phyloP scores from a whole-genome alignment of 176 grass and related monocot genomes.

The Oryza glumipatula region DNA sequence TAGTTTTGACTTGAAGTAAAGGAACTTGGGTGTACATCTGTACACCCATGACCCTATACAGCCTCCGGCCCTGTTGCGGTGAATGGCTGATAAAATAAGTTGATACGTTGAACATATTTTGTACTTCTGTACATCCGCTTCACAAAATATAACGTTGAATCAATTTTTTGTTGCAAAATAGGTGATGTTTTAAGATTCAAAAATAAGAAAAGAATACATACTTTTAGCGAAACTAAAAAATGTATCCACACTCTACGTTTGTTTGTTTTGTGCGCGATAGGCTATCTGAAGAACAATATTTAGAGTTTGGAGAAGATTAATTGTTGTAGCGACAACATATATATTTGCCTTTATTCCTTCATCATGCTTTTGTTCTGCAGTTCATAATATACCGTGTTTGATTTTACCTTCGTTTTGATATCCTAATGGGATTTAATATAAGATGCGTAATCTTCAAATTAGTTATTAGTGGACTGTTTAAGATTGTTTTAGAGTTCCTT shows the following conservation, averaged over 20 bases:
- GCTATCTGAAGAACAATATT: not conserved
- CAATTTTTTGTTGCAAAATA: slow-evolving; percentile 11
- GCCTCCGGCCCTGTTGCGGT: not conserved
- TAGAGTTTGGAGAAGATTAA: slow-evolving; percentile 31
- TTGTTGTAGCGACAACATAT: not conserved
- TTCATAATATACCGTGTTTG: not conserved
- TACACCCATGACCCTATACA: too few species aligned
- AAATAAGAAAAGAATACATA: not conserved
- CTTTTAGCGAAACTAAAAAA: not conserved
- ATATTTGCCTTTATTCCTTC: slow-evolving; percentile 1
- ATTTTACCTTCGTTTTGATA: slow-evolving; percentile 25
- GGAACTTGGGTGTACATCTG: too few species aligned
- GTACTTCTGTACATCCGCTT: not conserved
- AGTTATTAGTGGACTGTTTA: slow-evolving; percentile 18
- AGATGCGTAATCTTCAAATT: slow-evolving; percentile 17
- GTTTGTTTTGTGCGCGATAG: not conserved
- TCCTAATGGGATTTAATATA: not conserved
- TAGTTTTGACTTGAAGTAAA: too few species aligned
- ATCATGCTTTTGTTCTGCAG: not conserved
- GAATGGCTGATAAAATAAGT: slow-evolving; percentile 13
- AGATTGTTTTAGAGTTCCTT: slow-evolving; percentile 15
- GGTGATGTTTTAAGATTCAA: slow-evolving; percentile 21
- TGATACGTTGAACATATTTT: slow-evolving; percentile 24
- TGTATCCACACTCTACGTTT: not conserved
- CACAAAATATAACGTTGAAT: slow-evolving; percentile 20